Base-by-base conservation (phyloP, 768 basidiomycete genomes). In the Suillus hirtellus region DNA sequence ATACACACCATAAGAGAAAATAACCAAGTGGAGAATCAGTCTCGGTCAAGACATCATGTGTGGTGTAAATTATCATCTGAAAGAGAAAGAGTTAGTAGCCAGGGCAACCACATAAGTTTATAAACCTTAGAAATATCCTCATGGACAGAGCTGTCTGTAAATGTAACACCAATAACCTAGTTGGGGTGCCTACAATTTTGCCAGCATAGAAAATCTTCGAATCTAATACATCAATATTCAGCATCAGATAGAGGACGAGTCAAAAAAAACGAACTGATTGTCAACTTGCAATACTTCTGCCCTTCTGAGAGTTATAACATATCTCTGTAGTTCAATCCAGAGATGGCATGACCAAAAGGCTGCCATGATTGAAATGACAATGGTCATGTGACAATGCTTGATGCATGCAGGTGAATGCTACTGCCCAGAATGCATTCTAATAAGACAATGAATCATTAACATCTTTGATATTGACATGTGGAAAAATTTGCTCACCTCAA, bases 121-220 rank as follows among this genome's bases (percentile, higher is more conserved):
- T 21, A 34, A 64, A 78, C 78, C 71, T 76, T 79, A 10, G 70
- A 68, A 17, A 79, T 70, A 62, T 80, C 77, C 59, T 77, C 75
- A 54, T 70, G 72, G 61, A 80, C 78, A 9, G 65, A 62, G 3
- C 72, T 75, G 68, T 80, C 78, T n/a, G 71, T 67, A 67, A 77
- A 79, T 24, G 71, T 59, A 1, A 74, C 64, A 10, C 66, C 63
- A 31, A 69, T 63, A 17, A 76, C 59, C 4, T 69, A 19, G 0
- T 61, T 21, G 50, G 79, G 78, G 58, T 77, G 78, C 38, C 72
- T 74, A 17, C 80, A 60, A 24, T 67, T 72, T 3, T 68, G 60
- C 78, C 79, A 81, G 0, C 69, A 54, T 15, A 79, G 76, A 37
- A 77, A 63, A 8, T 8, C 19, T 10, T 67, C 58, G 11, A 77